Evolutionary conservation across 345 rosid species (phyloP).

Genomic region (Acer yangbiense): DNA sequence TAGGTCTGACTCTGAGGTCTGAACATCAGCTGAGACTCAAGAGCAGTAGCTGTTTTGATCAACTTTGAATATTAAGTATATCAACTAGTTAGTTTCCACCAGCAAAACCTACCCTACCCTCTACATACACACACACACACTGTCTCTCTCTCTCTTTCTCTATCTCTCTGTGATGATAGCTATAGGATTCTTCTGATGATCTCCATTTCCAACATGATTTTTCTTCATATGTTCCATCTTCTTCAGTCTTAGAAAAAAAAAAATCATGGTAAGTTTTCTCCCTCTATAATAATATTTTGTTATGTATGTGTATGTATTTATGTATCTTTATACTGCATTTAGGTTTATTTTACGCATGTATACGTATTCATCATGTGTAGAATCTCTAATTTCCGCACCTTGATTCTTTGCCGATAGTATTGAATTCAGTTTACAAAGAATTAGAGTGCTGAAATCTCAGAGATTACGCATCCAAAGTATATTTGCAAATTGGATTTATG

Average conservation of each 20-base stretch:
- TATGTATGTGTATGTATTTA: too few relatives aligned
- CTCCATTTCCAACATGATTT: not conserved
- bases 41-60: conserved; percentile 18
- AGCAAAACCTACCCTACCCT: not conserved
- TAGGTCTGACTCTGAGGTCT: conserved; percentile 18
- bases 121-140: too few relatives aligned
- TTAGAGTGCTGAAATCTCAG: too few relatives aligned
- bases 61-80: not conserved
- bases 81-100: not conserved
- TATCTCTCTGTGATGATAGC: not conserved
- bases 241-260: not conserved
- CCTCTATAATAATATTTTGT: too few relatives aligned
- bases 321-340: not conserved
- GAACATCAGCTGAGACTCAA: conserved; percentile 22
- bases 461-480: not conserved
- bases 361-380: not conserved
- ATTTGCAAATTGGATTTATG: not conserved
- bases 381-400: not conserved
- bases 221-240: not conserved
- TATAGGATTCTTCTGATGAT: not conserved
- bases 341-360: not conserved
- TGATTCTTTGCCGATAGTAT: not conserved
- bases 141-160: not conserved
- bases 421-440: not conserved
- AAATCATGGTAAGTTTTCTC: conserved; percentile 20